Percentiles rank a stretch among this genome's conserved stretches.
These are phyloP conservation scores for Gossypium bickii DNA, from an alignment of 345 rosid genomes.

Conservation along the genomic window DNA sequence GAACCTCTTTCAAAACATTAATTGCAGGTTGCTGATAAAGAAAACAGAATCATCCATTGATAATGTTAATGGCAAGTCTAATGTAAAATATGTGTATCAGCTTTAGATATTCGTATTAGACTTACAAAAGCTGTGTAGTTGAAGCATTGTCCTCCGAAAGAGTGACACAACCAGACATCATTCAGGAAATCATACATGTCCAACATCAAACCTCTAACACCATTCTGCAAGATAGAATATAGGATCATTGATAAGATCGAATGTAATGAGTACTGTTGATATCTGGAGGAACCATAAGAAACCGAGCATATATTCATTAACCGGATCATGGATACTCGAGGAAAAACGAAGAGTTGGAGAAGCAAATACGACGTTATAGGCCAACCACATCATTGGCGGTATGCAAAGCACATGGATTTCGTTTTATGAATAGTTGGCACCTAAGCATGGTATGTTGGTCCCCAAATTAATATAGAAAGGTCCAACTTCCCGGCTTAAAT, in stretches of 20 bases:
- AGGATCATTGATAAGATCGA: neutral
- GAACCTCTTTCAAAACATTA: constrained; percentile 58
- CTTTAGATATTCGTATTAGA: constrained; percentile 39
- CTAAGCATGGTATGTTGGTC: neutral
- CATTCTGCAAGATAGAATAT: constrained; percentile 52
- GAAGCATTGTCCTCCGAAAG: constrained; percentile 59
- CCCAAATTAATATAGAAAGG: neutral
- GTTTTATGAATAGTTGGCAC: neutral
- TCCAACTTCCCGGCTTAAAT: neutral
- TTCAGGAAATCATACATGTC: constrained; percentile 82
- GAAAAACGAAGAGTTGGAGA: neutral
- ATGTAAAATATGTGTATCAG: constrained; percentile 30
- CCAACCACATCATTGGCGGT: neutral
- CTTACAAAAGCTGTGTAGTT: constrained; percentile 81
- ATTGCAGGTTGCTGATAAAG: constrained; percentile 61
- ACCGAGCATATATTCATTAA: neutral
- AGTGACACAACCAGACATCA: constrained; percentile 87
- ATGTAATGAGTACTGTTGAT: no score
- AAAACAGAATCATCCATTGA: neutral
- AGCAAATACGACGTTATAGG: neutral
- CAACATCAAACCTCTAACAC: constrained; percentile 87
- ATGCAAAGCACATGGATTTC: neutral
- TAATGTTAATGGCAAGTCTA: neutral
- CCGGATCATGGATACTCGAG: neutral
- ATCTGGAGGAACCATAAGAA: neutral